Evolutionary conservation across 306 rosid genomes (phyloP).

Genomic region (Trifolium repens): DNA sequence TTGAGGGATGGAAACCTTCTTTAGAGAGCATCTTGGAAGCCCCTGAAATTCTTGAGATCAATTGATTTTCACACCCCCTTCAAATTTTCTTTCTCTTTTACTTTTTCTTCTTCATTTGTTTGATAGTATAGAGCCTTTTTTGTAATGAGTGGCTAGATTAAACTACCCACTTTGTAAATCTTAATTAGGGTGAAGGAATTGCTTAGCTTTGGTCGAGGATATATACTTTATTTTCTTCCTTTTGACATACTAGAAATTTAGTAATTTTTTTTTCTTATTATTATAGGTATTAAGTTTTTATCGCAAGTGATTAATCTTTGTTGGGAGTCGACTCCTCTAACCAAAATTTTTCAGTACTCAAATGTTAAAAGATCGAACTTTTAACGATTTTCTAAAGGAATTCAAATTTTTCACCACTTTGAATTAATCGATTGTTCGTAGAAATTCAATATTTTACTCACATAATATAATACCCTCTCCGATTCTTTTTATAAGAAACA

Average conservation of each 20-base stretch:
- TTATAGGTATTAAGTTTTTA: too few species aligned
- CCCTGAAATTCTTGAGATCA: constrained; percentile 66
- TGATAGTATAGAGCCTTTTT: constrained; percentile 12
- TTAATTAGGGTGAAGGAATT: not conserved
- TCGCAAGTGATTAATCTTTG: too few species aligned
- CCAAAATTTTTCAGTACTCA: too few species aligned
- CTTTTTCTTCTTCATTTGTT: not conserved
- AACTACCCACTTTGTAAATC: not conserved
- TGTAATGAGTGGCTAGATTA: not conserved
- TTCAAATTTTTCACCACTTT: too few species aligned
- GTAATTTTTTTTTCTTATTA: not conserved
- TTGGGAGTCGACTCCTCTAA: too few species aligned
- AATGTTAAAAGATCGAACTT: too few species aligned
- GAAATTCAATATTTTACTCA: too few species aligned
- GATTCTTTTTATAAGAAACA: too few species aligned
- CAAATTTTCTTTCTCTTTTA: not conserved
- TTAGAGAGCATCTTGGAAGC: constrained; percentile 74
- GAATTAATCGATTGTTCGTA: too few species aligned
- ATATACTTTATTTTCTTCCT: not conserved
- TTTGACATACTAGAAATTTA: not conserved
- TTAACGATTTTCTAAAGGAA: too few species aligned
- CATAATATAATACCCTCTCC: too few species aligned
- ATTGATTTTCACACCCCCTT: constrained; percentile 12
- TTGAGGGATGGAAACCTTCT: constrained; percentile 83
- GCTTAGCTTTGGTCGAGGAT: not conserved